Conservation (phyloP, 1,284 basidiomycete species). For the Papiliotrema terrestris region DNA sequence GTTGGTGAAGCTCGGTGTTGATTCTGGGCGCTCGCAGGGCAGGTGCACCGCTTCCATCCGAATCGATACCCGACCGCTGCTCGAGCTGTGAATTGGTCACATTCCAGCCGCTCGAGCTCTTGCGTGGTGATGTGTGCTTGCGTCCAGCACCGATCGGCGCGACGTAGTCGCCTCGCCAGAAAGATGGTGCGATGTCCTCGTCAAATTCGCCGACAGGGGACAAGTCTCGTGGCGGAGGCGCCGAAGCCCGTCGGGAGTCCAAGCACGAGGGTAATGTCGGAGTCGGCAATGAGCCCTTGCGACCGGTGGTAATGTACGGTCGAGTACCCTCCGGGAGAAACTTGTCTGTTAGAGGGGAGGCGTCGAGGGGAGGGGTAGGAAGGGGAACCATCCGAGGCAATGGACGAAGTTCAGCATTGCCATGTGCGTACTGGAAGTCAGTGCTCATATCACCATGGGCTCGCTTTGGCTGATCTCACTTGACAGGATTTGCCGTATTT, state of each 20-base stretch:
- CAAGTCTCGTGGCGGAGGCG: constrained; percentile 6
- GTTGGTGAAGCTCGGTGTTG: too few species aligned
- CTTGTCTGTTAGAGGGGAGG: not conserved
- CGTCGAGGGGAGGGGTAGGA: not conserved
- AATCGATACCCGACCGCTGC: too few species aligned
- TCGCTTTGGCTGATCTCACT: constrained; percentile 5
- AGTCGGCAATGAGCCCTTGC: not conserved
- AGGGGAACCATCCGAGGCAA: not conserved
- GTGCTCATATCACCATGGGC: not conserved
- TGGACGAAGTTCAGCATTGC: constrained; percentile 14
- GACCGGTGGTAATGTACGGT: not conserved
- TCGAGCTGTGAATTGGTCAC: too few species aligned
- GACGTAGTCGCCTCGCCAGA: not conserved
- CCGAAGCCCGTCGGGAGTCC: too few species aligned
- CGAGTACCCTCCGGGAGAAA: not conserved
- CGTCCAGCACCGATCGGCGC: constrained; percentile 13
- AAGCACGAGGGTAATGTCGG: too few species aligned
- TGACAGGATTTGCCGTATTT: constrained; percentile 14
- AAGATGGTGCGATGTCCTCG: not conserved
- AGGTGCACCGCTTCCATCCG: too few species aligned
- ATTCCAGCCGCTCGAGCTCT: not conserved
- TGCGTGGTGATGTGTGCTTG: not conserved
- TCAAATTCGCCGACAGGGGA: constrained; percentile 4
- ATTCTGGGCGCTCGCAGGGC: too few species aligned
- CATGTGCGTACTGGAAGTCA: constrained; percentile 23